phyloP scores from a whole-genome alignment of 805 yeast genomes.

The Scheffersomyces coipomensis region DNA sequence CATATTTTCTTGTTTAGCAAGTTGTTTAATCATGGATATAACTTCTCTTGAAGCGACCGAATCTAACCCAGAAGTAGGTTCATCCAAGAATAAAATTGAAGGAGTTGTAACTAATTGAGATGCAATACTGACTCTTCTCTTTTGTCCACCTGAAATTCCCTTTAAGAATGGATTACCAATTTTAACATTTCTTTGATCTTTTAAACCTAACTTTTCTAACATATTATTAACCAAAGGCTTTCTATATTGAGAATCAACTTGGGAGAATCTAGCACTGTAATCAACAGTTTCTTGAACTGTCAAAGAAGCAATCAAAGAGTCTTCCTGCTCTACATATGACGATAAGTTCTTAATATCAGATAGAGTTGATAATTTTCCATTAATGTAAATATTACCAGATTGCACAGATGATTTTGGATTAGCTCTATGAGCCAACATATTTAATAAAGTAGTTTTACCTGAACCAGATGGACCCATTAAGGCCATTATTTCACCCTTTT shows the following conservation, averaged over 20 bases:
- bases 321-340: slow-evolving; percentile 21
- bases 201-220: slow-evolving; percentile 12
- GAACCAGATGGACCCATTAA: slow-evolving; percentile 45
- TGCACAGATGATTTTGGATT: slow-evolving; percentile 17
- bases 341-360: slow-evolving; percentile 6
- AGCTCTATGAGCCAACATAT: slow-evolving; percentile 51
- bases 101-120: slow-evolving; percentile 17
- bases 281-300: slow-evolving; percentile 18
- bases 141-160: slow-evolving; percentile 22
- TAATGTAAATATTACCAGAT: slow-evolving; percentile 5
- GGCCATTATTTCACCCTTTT: slow-evolving; percentile 28
- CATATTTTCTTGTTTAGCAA: slow-evolving; percentile 30
- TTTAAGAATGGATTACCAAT: slow-evolving; percentile 20
- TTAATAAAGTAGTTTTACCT: slow-evolving; percentile 40
- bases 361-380: background rate
- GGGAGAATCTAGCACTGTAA: slow-evolving; percentile 7
- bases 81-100: slow-evolving; percentile 51
- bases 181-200: slow-evolving; percentile 11
- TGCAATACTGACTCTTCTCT: slow-evolving; percentile 20
- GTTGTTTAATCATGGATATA: slow-evolving; percentile 41
- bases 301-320: slow-evolving; percentile 17
- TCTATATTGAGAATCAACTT: slow-evolving; percentile 1
- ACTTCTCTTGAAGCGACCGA: slow-evolving; percentile 56
- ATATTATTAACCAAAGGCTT: slow-evolving; percentile 9
- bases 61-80: slow-evolving; percentile 61